Percentiles rank a stretch among this genome's conserved stretches.
Conservation (phyloP, 2,329 filamentous ascomycete genomes). For the Immersiporthe knoxdaviesiana region DNA sequence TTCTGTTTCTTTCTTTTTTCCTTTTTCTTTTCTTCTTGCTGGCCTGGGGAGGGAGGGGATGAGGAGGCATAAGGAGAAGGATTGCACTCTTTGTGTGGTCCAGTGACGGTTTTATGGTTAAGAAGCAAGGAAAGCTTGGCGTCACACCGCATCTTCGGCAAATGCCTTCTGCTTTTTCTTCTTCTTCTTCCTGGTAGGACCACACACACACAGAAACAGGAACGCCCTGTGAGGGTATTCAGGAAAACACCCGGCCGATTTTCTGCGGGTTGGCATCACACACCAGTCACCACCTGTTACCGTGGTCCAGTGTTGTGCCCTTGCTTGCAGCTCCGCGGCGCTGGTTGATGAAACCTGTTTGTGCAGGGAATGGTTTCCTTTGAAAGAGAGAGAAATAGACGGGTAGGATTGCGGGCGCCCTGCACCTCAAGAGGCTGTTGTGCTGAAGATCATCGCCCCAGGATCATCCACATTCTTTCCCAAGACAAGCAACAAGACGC, state of each 20-base stretch:
- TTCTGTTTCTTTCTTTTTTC: not conserved
- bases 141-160: not conserved
- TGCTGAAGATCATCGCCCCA: not conserved
- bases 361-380: not conserved
- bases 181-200: not conserved
- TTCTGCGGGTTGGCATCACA: not conserved
- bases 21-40: no score
- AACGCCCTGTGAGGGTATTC: not conserved
- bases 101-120: constrained; percentile 2
- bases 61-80: not conserved
- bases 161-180: not conserved
- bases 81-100: not conserved
- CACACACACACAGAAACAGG: no score
- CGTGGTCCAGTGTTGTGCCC: not conserved
- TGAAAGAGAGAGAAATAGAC: not conserved
- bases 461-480: not conserved
- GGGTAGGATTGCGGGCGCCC: not conserved
- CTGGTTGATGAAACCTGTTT: not conserved
- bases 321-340: not conserved
- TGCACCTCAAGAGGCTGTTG: not conserved
- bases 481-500: not conserved
- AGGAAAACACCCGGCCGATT: not conserved
- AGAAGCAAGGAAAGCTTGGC: not conserved
- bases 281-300: not conserved
- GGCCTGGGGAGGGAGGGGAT: no score